Base-by-base conservation (phyloP, 495 filamentous ascomycete species). In the Cercophora sp. region DNA sequence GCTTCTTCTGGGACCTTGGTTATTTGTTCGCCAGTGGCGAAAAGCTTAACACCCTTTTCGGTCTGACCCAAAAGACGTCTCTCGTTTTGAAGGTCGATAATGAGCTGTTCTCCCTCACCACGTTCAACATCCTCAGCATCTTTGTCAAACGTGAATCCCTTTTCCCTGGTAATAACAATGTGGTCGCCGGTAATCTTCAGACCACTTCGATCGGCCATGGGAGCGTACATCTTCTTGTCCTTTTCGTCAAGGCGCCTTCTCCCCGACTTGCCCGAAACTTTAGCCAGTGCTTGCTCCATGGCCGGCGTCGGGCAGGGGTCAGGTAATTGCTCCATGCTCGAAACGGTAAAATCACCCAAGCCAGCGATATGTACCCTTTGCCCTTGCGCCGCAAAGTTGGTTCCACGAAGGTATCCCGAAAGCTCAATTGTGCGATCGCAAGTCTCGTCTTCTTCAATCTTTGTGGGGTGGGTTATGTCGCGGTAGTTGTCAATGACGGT, bases 181-280 rank as follows among this genome's bases (percentile, higher is more conserved):
- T 78, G 76, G 52, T 79, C 77, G 36, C 79, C 79, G 18, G 79
- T 78, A 52, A 82, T 79, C 36, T 80, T 82, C 20, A 98, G 85
- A 59, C 93, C 93, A 56, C 91, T 92, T 26, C 96, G 89, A 72
- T 98, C 93, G 44, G 88, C 93, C 91, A 98, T 97, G 13, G 93
- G 93, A 11, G 94, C 93, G 70, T 94, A 94, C 3, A 98, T 77
- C 52, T 93, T 76, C 70, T 96, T 96, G 62, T 96, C 90, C 66
- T 96, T 96, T 63, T 98, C 93, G 26, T 91, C 92, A 29, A 98
- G 68, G 46, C 89, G 75, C 60, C 84, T 82, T 52, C 88, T 74
- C 10, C 80, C 81, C 2, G 78, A 77, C 64, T 96, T 96, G 1
- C 93, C 94, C 1, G 83, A 83, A 5, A 80, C 80, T 61, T 91